Evolutionary conservation across 192 early-diverging fungal species (phyloP).

Genomic region (Gaertneriomyces semiglobifer): DNA sequence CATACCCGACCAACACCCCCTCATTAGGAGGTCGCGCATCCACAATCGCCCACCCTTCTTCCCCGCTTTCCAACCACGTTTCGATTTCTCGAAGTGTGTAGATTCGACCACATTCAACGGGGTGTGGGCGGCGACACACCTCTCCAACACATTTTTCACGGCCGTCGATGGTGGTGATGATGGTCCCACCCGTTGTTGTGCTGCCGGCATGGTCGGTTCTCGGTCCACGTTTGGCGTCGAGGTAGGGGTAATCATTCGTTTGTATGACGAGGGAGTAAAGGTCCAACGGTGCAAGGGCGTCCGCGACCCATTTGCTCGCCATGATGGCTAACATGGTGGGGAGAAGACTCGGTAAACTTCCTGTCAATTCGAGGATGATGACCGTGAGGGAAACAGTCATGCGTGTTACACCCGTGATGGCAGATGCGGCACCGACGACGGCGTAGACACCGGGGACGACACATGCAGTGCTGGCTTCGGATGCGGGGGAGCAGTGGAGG

Average conservation of each 20-base stretch:
- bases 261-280: conserved; percentile 64
- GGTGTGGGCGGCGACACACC: too few species aligned
- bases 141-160: too few species aligned
- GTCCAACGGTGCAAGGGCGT: conserved; percentile 60
- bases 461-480: conserved; percentile 47
- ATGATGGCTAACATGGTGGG: conserved; percentile 49
- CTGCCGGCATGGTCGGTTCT: conserved; percentile 10
- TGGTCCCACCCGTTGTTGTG: conserved; percentile 6
- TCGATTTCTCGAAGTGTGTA: too few species aligned
- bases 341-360: conserved; percentile 80
- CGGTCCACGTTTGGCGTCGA: conserved; percentile 34
- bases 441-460: conserved; percentile 96
- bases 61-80: background rate
- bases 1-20: conserved; percentile 70
- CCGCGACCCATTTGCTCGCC: conserved; percentile 66
- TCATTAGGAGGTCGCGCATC: conserved; percentile 1
- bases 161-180: conserved; percentile 8
- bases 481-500: too few species aligned
- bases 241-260: conserved; percentile 48
- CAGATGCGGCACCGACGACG: conserved; percentile 43
- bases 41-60: conserved; percentile 2
- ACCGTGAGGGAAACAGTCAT: conserved; percentile 64
- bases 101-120: too few species aligned
- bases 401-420: conserved; percentile 26
- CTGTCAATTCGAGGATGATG: conserved; percentile 98